These are phyloP conservation scores for Selaginella tamariscina DNA, from an alignment of 75 land plant species.

Conservation along the genomic window DNA sequence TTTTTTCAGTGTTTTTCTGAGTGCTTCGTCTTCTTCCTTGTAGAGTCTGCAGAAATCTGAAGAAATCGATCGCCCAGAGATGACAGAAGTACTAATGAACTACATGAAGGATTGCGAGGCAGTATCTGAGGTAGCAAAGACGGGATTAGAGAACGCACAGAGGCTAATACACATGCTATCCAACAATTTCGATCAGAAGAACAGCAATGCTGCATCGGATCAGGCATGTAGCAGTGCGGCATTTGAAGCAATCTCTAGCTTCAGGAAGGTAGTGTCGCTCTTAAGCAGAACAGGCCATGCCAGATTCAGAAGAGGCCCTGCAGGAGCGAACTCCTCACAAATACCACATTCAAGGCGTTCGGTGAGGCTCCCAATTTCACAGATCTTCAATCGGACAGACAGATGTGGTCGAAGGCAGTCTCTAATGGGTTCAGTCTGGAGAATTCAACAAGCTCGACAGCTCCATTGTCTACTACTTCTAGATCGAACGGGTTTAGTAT, in stretches of 20 bases:
- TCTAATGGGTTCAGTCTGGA: no score
- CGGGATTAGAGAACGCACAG: slow-evolving; percentile 7
- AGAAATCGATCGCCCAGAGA: neutral
- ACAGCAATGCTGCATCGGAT: neutral
- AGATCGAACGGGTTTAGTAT: neutral
- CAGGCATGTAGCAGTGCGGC: slow-evolving; percentile 41
- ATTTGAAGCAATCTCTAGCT: slow-evolving; percentile 53
- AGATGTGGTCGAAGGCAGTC: no score
- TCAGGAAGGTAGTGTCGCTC: slow-evolving; percentile 66
- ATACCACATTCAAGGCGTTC: neutral
- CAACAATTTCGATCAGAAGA: neutral
- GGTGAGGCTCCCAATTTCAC: neutral
- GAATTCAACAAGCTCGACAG: neutral
- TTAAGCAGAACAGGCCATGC: slow-evolving; percentile 75
- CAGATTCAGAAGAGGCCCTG: slow-evolving; percentile 58
- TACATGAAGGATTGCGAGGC: neutral
- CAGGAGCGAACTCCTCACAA: neutral
- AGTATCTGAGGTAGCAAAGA: neutral
- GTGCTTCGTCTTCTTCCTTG: no score
- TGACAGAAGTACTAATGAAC: neutral
- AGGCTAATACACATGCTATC: slow-evolving; percentile 5
- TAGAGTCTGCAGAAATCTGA: no score
- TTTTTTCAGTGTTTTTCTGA: no score
- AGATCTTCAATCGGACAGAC: no score
- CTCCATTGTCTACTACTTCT: neutral